Evolutionary conservation across 75 land plant genomes (phyloP).

Genomic region (Azolla pinnata): DNA sequence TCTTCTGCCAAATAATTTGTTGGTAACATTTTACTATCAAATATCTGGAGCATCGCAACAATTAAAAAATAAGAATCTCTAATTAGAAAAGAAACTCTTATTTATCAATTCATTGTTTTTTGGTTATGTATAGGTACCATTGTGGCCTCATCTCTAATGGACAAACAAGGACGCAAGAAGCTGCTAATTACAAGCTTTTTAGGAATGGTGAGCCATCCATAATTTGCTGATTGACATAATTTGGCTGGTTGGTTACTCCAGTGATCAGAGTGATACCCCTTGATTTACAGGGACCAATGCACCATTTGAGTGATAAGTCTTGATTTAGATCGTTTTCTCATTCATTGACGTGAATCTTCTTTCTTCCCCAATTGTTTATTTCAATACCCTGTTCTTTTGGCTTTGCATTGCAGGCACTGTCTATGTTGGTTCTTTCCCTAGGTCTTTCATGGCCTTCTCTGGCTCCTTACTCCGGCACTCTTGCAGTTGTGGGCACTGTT

Average conservation of each 20-base stretch:
- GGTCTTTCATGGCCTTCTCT: conserved; percentile 78
- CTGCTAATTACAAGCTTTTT: conserved; percentile 66
- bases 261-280: too few species aligned
- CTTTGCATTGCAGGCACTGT: conserved; percentile 50
- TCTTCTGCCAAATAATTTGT: neutral
- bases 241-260: too few species aligned
- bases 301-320: too few species aligned
- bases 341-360: too few species aligned
- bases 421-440: conserved; percentile 84
- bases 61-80: neutral
- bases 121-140: conserved; percentile 52
- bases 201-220: conserved; percentile 64
- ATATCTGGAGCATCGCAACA: too few species aligned
- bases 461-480: conserved; percentile 71
- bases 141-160: conserved; percentile 89
- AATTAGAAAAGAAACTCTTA: neutral
- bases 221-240: neutral
- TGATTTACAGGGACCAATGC: too few species aligned
- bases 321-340: too few species aligned
- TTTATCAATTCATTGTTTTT: neutral
- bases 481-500: conserved; percentile 90
- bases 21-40: neutral
- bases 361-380: too few species aligned
- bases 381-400: neutral
- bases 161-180: conserved; percentile 85